Conservation (phyloP, 1,284 basidiomycete species). For the Volvariella surrecta region DNA sequence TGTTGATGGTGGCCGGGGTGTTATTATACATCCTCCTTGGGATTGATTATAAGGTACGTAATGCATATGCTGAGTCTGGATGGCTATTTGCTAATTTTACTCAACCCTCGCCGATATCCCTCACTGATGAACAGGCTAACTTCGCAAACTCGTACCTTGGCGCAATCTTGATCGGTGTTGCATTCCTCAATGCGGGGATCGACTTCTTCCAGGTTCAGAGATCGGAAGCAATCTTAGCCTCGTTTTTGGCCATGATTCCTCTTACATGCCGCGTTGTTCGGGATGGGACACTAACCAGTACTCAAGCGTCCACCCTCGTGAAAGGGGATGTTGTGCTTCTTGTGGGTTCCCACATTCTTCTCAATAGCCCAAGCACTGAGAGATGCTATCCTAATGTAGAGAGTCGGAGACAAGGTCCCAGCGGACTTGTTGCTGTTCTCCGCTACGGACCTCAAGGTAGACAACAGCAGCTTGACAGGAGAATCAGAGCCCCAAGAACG, state of each 20-base stretch:
- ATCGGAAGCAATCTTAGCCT: constrained; percentile 61
- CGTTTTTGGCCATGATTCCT: constrained; percentile 66
- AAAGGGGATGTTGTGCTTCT: constrained; percentile 62
- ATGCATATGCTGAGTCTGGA: neutral
- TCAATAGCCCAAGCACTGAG: neutral
- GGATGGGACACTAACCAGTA: constrained; percentile 43
- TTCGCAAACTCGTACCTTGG: constrained; percentile 63
- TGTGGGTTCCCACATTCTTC: constrained; percentile 23
- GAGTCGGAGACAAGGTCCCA: constrained; percentile 62
- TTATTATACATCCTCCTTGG: constrained; percentile 59
- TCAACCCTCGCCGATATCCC: constrained; percentile 1
- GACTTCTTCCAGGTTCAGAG: constrained; percentile 68
- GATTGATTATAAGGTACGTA: constrained; percentile 45
- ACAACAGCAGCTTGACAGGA: constrained; percentile 63
- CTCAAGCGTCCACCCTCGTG: constrained; percentile 58
- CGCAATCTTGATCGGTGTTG: constrained; percentile 59
- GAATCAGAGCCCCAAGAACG: constrained; percentile 66
- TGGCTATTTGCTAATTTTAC: constrained; percentile 5
- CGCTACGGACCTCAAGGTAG: constrained; percentile 54
- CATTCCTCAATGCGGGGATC: constrained; percentile 62
- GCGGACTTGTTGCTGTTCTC: constrained; percentile 56
- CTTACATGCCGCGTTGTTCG: constrained; percentile 59
- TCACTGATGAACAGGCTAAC: constrained; percentile 32
- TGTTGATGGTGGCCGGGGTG: constrained; percentile 54
- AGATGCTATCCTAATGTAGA: constrained; percentile 24